phyloP scores from a whole-genome alignment of 2,329 filamentous ascomycete genomes.

The Hortaea sp. region DNA sequence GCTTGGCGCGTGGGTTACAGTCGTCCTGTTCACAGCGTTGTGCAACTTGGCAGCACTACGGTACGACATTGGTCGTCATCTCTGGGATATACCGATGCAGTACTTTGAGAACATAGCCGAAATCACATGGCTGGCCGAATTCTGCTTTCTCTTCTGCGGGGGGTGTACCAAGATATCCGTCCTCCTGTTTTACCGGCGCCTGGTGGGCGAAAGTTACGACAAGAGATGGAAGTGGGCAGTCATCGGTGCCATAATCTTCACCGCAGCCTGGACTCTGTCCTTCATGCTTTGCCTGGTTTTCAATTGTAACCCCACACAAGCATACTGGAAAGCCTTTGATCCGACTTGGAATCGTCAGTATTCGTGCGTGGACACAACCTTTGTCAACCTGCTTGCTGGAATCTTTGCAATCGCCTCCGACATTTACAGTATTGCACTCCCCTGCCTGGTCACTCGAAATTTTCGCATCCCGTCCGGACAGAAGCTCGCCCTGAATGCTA shows the following conservation, averaged over 20 bases:
- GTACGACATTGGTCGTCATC: constrained; percentile 24
- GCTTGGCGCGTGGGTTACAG: constrained; percentile 13
- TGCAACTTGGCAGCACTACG: constrained; percentile 13
- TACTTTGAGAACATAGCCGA: constrained; percentile 14
- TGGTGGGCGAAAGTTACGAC: constrained; percentile 27
- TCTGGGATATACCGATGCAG: constrained; percentile 25
- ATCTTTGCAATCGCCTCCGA: constrained; percentile 31
- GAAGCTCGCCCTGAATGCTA: constrained; percentile 35
- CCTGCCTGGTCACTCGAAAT: constrained; percentile 36
- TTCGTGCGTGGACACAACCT: constrained; percentile 29
- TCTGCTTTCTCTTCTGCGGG: constrained; percentile 23
- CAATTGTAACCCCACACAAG: constrained; percentile 30
- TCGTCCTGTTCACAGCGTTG: constrained; percentile 14
- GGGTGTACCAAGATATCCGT: constrained; percentile 29
- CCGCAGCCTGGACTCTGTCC: constrained; percentile 28
- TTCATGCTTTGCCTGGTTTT: constrained; percentile 27
- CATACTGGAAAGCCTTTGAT: constrained; percentile 28
- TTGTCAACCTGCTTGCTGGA: constrained; percentile 29
- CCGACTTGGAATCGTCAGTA: constrained; percentile 15
- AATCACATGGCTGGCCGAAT: constrained; percentile 25
- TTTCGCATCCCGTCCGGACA: constrained; percentile 33
- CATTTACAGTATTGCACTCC: constrained; percentile 31
- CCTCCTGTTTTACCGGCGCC: constrained; percentile 33
- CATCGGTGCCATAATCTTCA: constrained; percentile 29
- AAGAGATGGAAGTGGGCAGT: constrained; percentile 28